Conservation (phyloP, 495 filamentous ascomycete species). For the Aspergillus homomorphus region DNA sequence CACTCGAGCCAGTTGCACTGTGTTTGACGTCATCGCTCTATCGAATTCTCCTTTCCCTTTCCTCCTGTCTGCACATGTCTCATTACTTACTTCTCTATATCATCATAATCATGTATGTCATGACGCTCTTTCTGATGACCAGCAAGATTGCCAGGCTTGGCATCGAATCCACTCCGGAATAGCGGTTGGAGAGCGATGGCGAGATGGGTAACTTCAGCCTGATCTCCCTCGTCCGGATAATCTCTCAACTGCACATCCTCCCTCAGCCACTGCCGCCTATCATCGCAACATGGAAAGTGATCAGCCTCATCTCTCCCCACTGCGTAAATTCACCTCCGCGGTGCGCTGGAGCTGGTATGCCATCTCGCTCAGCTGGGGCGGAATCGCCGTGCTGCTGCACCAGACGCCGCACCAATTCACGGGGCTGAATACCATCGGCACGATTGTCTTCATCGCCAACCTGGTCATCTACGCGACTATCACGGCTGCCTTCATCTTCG, state of each 20-base stretch:
- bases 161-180: no score
- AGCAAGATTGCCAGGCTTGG: no score
- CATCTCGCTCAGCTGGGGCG: constrained; percentile 40
- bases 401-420: constrained; percentile 51
- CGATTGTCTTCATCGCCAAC: constrained; percentile 55
- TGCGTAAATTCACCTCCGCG: not conserved
- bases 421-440: constrained; percentile 54
- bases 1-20: not conserved
- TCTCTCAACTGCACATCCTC: not conserved
- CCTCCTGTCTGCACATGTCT: no score
- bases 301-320: not conserved
- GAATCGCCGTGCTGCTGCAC: constrained; percentile 53
- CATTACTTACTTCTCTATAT: no score
- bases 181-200: no score
- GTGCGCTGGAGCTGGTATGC: constrained; percentile 23
- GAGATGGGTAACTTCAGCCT: no score
- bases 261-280: not conserved
- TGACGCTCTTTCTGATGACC: no score
- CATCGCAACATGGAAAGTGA: not conserved
- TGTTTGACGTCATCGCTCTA: not conserved
- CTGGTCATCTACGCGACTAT: constrained; percentile 50
- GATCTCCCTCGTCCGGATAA: no score
- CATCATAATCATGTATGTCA: no score
- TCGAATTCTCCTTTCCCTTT: not conserved
- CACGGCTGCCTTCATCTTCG: constrained; percentile 48